Percentiles rank a stretch among this genome's conserved stretches.
These are phyloP conservation scores for Bromus sterilis DNA, from an alignment of 176 grass and related monocot genomes.

Conservation along the genomic window DNA sequence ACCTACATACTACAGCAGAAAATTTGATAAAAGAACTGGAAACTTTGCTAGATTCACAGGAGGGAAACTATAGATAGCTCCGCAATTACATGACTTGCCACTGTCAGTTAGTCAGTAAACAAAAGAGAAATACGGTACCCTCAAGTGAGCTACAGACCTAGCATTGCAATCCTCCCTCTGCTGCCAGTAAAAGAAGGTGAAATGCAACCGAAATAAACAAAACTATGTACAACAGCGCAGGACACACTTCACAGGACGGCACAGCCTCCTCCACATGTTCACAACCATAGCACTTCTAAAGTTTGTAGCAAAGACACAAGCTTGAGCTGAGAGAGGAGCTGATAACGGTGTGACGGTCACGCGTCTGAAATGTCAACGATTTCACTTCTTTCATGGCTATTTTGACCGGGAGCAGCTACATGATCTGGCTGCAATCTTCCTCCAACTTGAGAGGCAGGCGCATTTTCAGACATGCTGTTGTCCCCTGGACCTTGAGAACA, in stretches of 20 bases:
- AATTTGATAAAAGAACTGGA: background rate
- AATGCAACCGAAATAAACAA: background rate
- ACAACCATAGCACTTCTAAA: background rate
- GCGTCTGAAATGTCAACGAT: conserved; percentile 46
- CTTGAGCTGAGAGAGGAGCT: background rate
- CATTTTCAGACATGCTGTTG: background rate
- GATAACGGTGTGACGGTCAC: background rate
- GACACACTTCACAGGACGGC: background rate
- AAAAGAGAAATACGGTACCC: background rate
- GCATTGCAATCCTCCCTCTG: background rate
- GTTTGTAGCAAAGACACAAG: background rate
- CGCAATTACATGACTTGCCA: background rate
- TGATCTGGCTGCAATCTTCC: background rate
- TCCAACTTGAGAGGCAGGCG: background rate
- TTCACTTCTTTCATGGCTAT: background rate
- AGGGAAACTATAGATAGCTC: background rate
- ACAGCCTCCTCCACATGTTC: background rate
- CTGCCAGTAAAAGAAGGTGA: background rate
- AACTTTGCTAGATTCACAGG: background rate
- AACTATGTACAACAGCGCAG: conserved; percentile 2
- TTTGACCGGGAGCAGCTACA: conserved; percentile 10
- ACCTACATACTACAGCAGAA: background rate
- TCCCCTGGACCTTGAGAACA: background rate
- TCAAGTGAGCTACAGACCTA: background rate
- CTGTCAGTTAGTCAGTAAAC: background rate